Evolutionary conservation across 352 stramenopile genomes (phyloP), one percentile per base, ranked within the genome.

Genomic region (Phytopythium oedochilum): DNA sequence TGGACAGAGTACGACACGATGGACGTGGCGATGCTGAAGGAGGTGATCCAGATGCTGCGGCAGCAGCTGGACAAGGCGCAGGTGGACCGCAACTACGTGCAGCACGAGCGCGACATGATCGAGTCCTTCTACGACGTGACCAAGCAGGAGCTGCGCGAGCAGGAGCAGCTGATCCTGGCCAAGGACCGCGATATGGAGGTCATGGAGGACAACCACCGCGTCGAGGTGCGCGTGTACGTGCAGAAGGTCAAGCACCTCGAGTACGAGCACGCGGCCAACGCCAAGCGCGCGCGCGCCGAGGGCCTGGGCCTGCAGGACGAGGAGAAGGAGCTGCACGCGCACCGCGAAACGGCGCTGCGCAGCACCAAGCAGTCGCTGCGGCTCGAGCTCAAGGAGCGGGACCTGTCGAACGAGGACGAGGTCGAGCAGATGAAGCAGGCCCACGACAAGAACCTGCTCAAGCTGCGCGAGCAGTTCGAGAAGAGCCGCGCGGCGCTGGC

Each of bases 111-210:
- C 23, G 92, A 98, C 70, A 96, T 94, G 67, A 97, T 98, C 59
- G 89, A 97, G 73, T 96, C 84, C 47, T 97, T 97, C 57, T 98
- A 97, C 63, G 86, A 98, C 55, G 95, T 97, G 60, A 97, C 86
- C n/a, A 92, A 89, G 66, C 75, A 88, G 29, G 94, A 98, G 57
- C 88, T 97, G n/a, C 55, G 82, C 54, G 85, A 97, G 44, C 71
- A 96, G 48, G 88, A 97, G 63, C 88, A 97, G 64, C 71, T 93
- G 42, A 94, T 97, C 55, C 84, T 94, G 64, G 62, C 79, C 3
- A 97, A 97, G 63, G 94, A 98, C 58, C 85, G 90, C 20, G 93
- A 97, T 59, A 98, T 98, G 87, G 91, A 98, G 74, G 80, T 97
- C 51, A 95, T 98, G 84, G 93, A 98, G 66, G 91, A 98, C 52